These are phyloP conservation scores for Daedaleopsis sinensis DNA, from an alignment of 768 basidiomycete genomes.

Conservation along the genomic window DNA sequence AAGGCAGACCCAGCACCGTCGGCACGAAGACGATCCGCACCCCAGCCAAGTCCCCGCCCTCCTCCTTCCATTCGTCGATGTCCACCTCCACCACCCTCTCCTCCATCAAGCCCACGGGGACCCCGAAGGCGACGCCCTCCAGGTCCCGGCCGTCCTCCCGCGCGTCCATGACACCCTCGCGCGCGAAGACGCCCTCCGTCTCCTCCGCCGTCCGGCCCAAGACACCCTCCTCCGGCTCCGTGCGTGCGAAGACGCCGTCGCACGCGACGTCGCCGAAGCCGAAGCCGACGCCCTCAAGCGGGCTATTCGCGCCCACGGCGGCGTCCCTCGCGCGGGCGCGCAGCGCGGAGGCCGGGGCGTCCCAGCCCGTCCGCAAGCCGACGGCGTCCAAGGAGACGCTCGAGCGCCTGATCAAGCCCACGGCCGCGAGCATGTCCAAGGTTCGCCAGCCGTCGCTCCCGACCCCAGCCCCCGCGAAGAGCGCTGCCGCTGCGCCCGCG, in stretches of 20 bases:
- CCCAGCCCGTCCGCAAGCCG: slow-evolving; percentile 56
- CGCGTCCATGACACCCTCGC: slow-evolving; percentile 32
- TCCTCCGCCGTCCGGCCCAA: slow-evolving; percentile 23
- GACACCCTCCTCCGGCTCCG: slow-evolving; percentile 26
- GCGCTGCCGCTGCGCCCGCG: slow-evolving; percentile 1
- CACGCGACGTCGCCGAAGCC: slow-evolving; percentile 36
- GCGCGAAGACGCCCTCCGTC: slow-evolving; percentile 32
- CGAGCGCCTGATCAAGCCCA: slow-evolving; percentile 80
- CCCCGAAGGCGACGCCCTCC: slow-evolving; percentile 30
- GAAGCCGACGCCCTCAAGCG: slow-evolving; percentile 61
- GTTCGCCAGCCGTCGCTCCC: slow-evolving; percentile 41
- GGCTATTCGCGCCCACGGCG: slow-evolving; percentile 81
- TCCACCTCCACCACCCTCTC: slow-evolving; percentile 21
- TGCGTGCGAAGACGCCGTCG: slow-evolving; percentile 28
- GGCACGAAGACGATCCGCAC: slow-evolving; percentile 22
- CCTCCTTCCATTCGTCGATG: slow-evolving; percentile 22
- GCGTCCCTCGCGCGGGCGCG: slow-evolving; percentile 77
- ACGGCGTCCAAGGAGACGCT: slow-evolving; percentile 54
- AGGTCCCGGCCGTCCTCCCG: slow-evolving; percentile 39
- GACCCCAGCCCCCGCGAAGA: slow-evolving; percentile 18
- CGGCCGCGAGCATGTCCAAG: slow-evolving; percentile 73
- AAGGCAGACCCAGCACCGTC: slow-evolving; percentile 27
- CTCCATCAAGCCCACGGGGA: slow-evolving; percentile 22
- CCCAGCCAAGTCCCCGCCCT: slow-evolving; percentile 32
- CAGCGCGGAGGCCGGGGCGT: slow-evolving; percentile 48